phyloP scores from a whole-genome alignment of 768 basidiomycete genomes.

The Chlorophyllum brunneum region DNA sequence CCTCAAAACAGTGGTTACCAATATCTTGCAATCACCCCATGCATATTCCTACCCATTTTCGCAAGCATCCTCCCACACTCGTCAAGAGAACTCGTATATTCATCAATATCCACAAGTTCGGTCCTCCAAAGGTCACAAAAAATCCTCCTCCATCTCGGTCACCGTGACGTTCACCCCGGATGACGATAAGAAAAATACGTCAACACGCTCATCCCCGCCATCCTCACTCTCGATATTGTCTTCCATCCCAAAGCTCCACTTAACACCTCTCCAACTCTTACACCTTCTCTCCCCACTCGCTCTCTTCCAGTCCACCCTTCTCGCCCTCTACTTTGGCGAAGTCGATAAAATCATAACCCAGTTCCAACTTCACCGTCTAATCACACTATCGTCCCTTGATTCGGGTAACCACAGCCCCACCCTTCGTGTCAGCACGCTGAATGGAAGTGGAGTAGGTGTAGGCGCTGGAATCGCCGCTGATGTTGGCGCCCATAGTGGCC shows the following conservation, averaged over 20 bases:
- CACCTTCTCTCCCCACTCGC: constrained; percentile 91
- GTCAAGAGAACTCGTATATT: neutral
- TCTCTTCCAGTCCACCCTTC: constrained; percentile 77
- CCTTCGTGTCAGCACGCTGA: neutral
- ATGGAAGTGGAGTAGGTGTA: constrained; percentile 26
- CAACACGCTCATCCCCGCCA: neutral
- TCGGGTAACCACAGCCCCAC: neutral
- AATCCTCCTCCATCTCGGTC: constrained; percentile 11
- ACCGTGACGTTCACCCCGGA: neutral
- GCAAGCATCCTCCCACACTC: constrained; percentile 3
- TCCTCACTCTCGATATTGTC: constrained; percentile 5
- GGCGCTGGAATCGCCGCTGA: constrained; percentile 1
- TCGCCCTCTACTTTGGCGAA: constrained; percentile 82
- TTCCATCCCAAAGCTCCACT: constrained; percentile 27
- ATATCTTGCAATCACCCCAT: constrained; percentile 47
- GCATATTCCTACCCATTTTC: neutral
- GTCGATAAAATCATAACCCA: constrained; percentile 31
- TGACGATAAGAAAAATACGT: neutral
- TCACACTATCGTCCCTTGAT: constrained; percentile 28
- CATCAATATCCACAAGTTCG: neutral
- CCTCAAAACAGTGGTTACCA: constrained; percentile 90
- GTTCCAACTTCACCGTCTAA: constrained; percentile 14
- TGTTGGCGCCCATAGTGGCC: constrained; percentile 19
- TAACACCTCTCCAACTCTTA: constrained; percentile 76
- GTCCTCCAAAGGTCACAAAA: neutral